Percentiles rank a stretch among this genome's conserved stretches.
phyloP scores from a whole-genome alignment of 2,329 filamentous ascomycete genomes.

The Stachybotrys chlorohalonatus region DNA sequence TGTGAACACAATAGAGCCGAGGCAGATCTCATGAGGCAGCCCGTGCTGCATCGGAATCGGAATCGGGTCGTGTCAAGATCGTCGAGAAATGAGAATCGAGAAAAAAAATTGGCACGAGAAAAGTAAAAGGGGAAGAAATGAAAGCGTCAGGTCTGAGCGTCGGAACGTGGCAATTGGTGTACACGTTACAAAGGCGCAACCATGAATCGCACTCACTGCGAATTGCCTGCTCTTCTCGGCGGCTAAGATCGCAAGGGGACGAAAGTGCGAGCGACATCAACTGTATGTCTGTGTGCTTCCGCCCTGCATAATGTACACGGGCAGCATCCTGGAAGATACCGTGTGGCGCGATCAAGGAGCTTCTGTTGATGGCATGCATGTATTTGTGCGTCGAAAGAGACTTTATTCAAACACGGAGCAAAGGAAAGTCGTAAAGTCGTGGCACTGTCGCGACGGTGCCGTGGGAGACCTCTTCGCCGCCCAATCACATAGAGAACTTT shows the following conservation, averaged over 20 bases:
- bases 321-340: slow-evolving; percentile 14
- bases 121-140: slow-evolving; percentile 9
- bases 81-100: background rate
- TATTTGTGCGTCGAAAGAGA: slow-evolving; percentile 1
- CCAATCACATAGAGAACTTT: slow-evolving; percentile 12
- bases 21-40: no score
- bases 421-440: slow-evolving; percentile 33
- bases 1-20: no score
- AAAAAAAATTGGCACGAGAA: slow-evolving; percentile 1
- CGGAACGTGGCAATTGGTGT: slow-evolving; percentile 13
- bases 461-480: slow-evolving; percentile 17
- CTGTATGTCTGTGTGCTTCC: background rate
- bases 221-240: slow-evolving; percentile 4
- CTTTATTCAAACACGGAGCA: slow-evolving; percentile 21
- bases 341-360: slow-evolving; percentile 13
- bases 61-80: background rate
- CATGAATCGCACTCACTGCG: slow-evolving; percentile 5
- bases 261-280: background rate
- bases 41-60: no score
- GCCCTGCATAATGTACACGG: slow-evolving; percentile 24
- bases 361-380: slow-evolving; percentile 12
- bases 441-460: slow-evolving; percentile 25
- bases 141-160: background rate
- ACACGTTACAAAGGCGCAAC: slow-evolving; percentile 15
- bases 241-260: background rate